Evolutionary conservation across 805 yeast species (phyloP).

Genomic region (Lipomyces orientalis): DNA sequence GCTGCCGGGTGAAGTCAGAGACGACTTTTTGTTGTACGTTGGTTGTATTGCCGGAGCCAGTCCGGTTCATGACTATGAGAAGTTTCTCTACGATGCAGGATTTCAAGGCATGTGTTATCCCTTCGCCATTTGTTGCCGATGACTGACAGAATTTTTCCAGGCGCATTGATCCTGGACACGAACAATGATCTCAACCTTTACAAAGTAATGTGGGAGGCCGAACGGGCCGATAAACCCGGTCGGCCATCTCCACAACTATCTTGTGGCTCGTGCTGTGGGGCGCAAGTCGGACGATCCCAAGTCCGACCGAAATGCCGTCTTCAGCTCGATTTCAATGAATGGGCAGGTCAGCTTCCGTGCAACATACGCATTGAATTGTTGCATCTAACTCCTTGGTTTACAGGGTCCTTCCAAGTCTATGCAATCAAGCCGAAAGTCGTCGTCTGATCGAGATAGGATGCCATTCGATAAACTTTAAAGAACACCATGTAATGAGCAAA

Average conservation of each 20-base stretch:
- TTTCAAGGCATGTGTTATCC: not conserved
- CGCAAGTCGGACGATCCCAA: not conserved
- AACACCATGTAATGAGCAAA: too few species aligned
- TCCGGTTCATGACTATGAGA: slow-evolving; percentile 3
- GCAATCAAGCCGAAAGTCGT: not conserved
- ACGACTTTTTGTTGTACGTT: not conserved
- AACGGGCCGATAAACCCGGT: not conserved
- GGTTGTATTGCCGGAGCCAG: slow-evolving; percentile 13
- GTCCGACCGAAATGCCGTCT: not conserved
- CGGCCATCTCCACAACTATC: too few species aligned
- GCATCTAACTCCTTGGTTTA: not conserved
- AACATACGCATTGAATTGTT: too few species aligned
- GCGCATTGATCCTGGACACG: not conserved
- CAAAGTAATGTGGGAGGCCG: not conserved
- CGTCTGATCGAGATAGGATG: too few species aligned
- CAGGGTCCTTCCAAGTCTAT: slow-evolving; percentile 10
- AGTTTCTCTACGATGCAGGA: slow-evolving; percentile 1
- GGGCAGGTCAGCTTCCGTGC: slow-evolving; percentile 2
- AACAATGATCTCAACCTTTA: slow-evolving; percentile 6
- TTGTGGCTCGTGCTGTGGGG: not conserved
- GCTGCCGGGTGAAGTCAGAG: slow-evolving; percentile 6
- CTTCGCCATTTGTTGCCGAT: not conserved
- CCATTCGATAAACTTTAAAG: too few species aligned
- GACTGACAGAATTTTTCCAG: slow-evolving; percentile 5
- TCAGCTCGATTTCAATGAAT: slow-evolving; percentile 6